Evolutionary conservation across 2,329 filamentous ascomycete genomes (phyloP).

Genomic region (Alternaria alternata): DNA sequence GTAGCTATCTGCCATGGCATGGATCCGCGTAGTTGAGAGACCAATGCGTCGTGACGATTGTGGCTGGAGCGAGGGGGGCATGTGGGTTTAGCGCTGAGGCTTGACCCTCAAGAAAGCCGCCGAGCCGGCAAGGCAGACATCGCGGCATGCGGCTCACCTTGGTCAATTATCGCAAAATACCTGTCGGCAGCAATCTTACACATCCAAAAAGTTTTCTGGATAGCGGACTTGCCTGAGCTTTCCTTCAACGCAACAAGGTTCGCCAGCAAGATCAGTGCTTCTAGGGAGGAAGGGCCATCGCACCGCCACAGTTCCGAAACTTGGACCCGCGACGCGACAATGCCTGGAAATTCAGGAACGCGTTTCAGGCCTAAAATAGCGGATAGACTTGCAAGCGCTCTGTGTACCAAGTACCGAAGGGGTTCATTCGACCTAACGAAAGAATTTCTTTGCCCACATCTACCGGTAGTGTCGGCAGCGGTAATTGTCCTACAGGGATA

Average conservation of each 20-base stretch:
- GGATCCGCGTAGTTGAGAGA: not conserved
- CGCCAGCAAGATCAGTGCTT: conserved; percentile 2
- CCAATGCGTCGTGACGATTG: conserved; percentile 13
- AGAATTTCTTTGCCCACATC: not conserved
- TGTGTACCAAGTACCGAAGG: not conserved
- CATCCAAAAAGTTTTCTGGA: not conserved
- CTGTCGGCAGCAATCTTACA: not conserved
- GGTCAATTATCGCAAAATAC: not conserved
- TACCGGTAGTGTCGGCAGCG: not conserved
- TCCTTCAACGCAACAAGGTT: not conserved
- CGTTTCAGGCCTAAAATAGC: conserved; percentile 10
- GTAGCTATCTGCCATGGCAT: conserved; percentile 7
- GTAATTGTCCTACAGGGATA: not conserved
- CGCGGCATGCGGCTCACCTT: not conserved
- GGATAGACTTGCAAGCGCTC: not conserved
- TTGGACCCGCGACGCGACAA: not conserved
- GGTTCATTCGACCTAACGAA: not conserved
- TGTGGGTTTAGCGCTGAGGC: conserved; percentile 11
- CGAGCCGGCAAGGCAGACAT: conserved; percentile 8
- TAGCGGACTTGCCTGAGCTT: not conserved
- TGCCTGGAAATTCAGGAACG: not conserved
- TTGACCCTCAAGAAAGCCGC: conserved; percentile 1
- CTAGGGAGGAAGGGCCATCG: not conserved
- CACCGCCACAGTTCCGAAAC: conserved; percentile 8
- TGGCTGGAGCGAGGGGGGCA: conserved; percentile 13